Evolutionary conservation across 208 protist species (phyloP).

Genomic region (Trypanosoma melophagium): DNA sequence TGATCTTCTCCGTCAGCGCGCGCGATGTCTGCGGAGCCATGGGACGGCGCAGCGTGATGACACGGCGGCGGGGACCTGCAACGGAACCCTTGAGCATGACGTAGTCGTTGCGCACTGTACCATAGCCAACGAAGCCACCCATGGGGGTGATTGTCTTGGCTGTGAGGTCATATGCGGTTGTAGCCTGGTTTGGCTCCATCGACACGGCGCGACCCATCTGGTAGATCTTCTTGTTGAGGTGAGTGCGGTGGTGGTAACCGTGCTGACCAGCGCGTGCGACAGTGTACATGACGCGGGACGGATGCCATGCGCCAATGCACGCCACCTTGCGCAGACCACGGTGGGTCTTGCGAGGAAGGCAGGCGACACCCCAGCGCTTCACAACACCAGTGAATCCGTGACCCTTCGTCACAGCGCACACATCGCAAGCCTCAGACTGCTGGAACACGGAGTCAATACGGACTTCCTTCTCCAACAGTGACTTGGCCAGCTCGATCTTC

Average conservation of each 20-base stretch:
- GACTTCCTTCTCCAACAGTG: slow-evolving; percentile 97
- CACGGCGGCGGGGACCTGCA: slow-evolving; percentile 94
- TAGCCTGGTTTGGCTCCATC: slow-evolving; percentile 83
- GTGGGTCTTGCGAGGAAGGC: slow-evolving; percentile 99
- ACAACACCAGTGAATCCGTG: slow-evolving; percentile 98
- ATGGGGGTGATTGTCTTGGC: slow-evolving; percentile 99
- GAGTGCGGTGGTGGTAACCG: slow-evolving; percentile 99
- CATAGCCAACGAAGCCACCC: slow-evolving; percentile 99
- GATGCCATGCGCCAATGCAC: slow-evolving; percentile 99
- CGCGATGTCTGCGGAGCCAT: slow-evolving; percentile 89
- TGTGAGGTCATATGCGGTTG: slow-evolving; percentile 98
- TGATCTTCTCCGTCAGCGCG: slow-evolving; percentile 91
- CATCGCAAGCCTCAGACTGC: slow-evolving; percentile 96
- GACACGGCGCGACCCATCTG: slow-evolving; percentile 90
- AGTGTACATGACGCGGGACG: slow-evolving; percentile 95
- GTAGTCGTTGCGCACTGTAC: slow-evolving; percentile 96
- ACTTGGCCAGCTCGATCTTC: slow-evolving; percentile 96
- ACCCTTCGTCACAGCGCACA: slow-evolving; percentile 98
- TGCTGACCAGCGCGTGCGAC: slow-evolving; percentile 99
- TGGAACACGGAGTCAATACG: slow-evolving; percentile 94
- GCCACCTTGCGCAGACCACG: slow-evolving; percentile 99
- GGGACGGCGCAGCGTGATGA: slow-evolving; percentile 98
- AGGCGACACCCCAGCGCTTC: slow-evolving; percentile 96
- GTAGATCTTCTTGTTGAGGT: slow-evolving; percentile 99
- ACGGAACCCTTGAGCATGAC: slow-evolving; percentile 98